A percentile compares a stretch with the other conserved stretches of the same genome.
Evolutionary conservation across 164 flowering plant species (phyloP).

Genomic region (Vitis riparia): DNA sequence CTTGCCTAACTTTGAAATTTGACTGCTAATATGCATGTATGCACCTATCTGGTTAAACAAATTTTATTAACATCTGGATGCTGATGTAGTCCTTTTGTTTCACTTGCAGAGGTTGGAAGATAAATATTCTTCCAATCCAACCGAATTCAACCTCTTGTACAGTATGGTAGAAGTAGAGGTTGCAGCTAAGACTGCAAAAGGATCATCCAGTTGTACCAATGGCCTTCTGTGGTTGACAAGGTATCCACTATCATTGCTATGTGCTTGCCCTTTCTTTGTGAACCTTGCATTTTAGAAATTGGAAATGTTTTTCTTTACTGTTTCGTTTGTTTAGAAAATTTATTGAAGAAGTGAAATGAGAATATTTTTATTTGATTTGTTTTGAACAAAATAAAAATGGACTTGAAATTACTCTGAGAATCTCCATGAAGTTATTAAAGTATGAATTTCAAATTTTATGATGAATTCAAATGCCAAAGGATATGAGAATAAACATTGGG

Average conservation of each 20-base stretch:
- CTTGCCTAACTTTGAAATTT: no score
- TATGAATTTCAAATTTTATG: no score
- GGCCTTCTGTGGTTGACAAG: slow-evolving; percentile 98
- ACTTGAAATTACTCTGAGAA: not conserved
- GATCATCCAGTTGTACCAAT: slow-evolving; percentile 92
- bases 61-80: not conserved
- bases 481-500: no score
- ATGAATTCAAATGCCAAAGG: no score
- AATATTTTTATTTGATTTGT: no score
- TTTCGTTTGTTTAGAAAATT: not conserved
- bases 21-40: not conserved
- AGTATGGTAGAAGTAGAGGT: slow-evolving; percentile 71
- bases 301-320: slow-evolving; percentile 1
- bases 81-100: not conserved
- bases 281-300: not conserved
- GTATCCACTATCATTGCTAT: slow-evolving; percentile 30
- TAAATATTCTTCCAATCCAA: slow-evolving; percentile 60
- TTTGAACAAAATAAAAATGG: not conserved
- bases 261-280: not conserved
- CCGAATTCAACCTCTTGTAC: slow-evolving; percentile 62
- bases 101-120: slow-evolving; percentile 77
- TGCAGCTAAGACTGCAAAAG: slow-evolving; percentile 73
- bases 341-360: not conserved
- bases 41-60: not conserved
- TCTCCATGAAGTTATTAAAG: not conserved